A percentile compares a stretch with the other conserved stretches of the same genome.
Conservation (phyloP, 1,284 basidiomycete genomes). For the Fomes fomentarius region DNA sequence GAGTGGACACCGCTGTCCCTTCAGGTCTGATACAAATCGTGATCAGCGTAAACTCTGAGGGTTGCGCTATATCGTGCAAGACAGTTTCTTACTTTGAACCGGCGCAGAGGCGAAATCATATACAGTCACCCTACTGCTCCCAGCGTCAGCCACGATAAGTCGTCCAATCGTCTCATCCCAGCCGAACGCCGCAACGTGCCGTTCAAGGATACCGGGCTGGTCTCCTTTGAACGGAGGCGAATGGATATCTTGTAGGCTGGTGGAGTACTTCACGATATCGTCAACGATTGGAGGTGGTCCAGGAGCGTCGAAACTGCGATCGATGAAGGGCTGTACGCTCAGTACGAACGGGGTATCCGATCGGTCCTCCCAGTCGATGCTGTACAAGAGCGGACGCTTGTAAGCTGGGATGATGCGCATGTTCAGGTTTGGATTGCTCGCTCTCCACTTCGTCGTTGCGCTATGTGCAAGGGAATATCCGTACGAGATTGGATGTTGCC, state of each 20-base stretch:
- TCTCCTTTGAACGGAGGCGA: conserved; percentile 7
- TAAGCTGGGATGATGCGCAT: conserved; percentile 48
- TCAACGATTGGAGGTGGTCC: neutral
- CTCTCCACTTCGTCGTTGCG: neutral
- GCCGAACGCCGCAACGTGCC: conserved; percentile 30
- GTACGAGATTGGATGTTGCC: neutral
- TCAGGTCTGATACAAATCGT: too few species aligned
- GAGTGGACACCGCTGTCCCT: too few species aligned
- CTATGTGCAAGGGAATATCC: neutral
- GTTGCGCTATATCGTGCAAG: too few species aligned
- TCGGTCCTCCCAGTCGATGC: conserved; percentile 29
- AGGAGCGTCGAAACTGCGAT: conserved; percentile 7
- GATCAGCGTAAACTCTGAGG: too few species aligned
- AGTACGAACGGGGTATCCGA: conserved; percentile 14
- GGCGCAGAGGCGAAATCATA: conserved; percentile 44
- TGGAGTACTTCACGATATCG: neutral
- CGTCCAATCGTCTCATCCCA: conserved; percentile 51
- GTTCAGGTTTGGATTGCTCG: conserved; percentile 3
- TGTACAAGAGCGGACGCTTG: conserved; percentile 52
- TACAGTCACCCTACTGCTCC: conserved; percentile 32
- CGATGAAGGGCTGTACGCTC: conserved; percentile 15
- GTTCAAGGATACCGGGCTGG: neutral
- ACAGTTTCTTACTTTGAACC: conserved; percentile 3
- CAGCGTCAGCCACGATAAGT: conserved; percentile 38
- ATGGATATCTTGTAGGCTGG: neutral